These are phyloP conservation scores for Novakomyces olei DNA, from an alignment of 805 yeast species.

Conservation along the genomic window DNA sequence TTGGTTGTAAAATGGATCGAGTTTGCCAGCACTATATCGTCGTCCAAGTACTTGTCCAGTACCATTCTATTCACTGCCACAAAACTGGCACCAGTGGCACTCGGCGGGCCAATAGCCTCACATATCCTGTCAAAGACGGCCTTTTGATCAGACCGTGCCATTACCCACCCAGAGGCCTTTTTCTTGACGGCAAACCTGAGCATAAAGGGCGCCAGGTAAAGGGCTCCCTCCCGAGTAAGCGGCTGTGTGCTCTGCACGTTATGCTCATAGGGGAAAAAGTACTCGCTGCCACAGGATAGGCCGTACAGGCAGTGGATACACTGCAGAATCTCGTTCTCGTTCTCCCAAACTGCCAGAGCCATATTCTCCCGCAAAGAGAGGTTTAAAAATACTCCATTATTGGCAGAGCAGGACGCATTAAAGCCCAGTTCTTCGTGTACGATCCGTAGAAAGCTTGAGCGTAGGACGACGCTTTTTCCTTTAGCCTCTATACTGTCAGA, in stretches of 20 bases:
- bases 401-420: constrained; percentile 43
- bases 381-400: constrained; percentile 38
- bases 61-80: no score
- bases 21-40: no score
- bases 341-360: constrained; percentile 20
- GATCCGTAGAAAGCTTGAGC: constrained; percentile 33
- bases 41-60: no score
- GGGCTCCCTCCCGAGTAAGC: constrained; percentile 24
- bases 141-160: constrained; percentile 47
- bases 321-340: constrained; percentile 55
- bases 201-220: constrained; percentile 24
- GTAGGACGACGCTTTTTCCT: no score
- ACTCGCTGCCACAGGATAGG: constrained; percentile 31
- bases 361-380: constrained; percentile 35
- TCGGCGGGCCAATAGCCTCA: constrained; percentile 50
- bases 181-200: constrained; percentile 32
- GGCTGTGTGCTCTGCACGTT: constrained; percentile 20
- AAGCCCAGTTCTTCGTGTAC: constrained; percentile 57
- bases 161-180: constrained; percentile 33
- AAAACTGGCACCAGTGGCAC: constrained; percentile 8
- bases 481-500: no score
- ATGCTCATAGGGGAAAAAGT: constrained; percentile 47
- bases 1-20: constrained; percentile 9
- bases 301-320: constrained; percentile 61
- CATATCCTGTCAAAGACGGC: constrained; percentile 46